phyloP scores from a whole-genome alignment of 805 yeast genomes.

The Wickerhamomyces chambardii region DNA sequence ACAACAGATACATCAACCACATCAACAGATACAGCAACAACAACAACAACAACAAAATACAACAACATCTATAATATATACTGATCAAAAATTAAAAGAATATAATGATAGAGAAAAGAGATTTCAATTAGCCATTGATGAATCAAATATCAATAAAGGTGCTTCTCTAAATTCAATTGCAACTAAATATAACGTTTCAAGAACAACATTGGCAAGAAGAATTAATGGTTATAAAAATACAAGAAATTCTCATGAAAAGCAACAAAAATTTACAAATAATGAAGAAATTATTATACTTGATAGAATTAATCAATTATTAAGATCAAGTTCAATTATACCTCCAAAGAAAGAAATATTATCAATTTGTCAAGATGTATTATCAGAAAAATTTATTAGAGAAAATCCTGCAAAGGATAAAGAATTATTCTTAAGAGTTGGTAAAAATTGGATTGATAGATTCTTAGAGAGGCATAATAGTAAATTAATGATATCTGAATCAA shows the following conservation, averaged over 20 bases:
- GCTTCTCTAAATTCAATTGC: constrained; percentile 20
- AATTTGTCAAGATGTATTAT: constrained; percentile 15
- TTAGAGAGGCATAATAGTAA: constrained; percentile 18
- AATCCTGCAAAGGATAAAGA: constrained; percentile 4
- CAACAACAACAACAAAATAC: too few relatives aligned
- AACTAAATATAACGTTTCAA: constrained; percentile 16
- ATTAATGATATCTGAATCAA: constrained; percentile 12
- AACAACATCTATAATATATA: constrained; percentile 6
- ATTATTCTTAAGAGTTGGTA: constrained; percentile 16
- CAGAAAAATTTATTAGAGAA: constrained; percentile 12
- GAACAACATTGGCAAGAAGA: constrained; percentile 19
- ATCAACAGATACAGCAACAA: too few relatives aligned
- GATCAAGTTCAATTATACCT: constrained; percentile 11
- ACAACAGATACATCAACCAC: not conserved
- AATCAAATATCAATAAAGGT: constrained; percentile 15
- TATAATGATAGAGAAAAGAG: constrained; percentile 20
- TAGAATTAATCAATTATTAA: constrained; percentile 12
- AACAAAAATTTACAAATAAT: constrained; percentile 19
- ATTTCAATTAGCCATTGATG: constrained; percentile 17
- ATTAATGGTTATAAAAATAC: constrained; percentile 20
- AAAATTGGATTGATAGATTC: constrained; percentile 20
- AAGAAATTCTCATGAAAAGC: constrained; percentile 19
- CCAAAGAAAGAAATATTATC: constrained; percentile 15
- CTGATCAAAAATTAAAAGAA: constrained; percentile 18
- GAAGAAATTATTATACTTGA: constrained; percentile 15